Base-by-base conservation (phyloP, 2,329 filamentous ascomycete species). In the Coniochaeta sp. region DNA sequence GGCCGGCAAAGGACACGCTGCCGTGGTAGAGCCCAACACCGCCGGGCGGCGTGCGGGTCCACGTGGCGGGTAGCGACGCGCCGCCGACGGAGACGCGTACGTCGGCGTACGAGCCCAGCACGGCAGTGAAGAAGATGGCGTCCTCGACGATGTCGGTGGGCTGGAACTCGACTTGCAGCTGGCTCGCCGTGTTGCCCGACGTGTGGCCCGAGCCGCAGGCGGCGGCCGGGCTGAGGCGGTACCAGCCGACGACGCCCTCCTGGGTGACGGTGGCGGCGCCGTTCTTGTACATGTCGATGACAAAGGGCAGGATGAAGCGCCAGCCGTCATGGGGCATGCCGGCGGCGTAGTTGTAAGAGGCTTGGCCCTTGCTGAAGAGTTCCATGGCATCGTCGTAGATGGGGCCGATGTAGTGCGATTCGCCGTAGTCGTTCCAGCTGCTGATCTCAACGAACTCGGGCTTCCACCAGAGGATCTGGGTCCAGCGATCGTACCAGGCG, bases 401-500 rank as follows among this genome's bases (percentile, higher is more conserved):
- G 8, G 75, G 76, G 6, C 74, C 75, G 47, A 77, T 73, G 62
- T 80, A 78, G 60, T 81, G 77, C 19, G 74, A 77, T 62, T 56
- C 78, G 47, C 77, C 77, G 57, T 73, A 80, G 64, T 80, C 62
- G 62, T 64, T 64, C 63, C 61, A 65, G 38, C 71, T 73, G 42
- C 73, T 71, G 56, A 74, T 71, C 61, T 67, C 62, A 14, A 80
- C 70, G 44, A 76, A 79, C 17, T 75, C 71, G 16, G 77, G 75
- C 40, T 73, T 65, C 19, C 10, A 12, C n/a, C 38, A 62, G 42
- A 75, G 60, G 19, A 76, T 69, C 58, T 63, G 58, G 4, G 75
- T 68, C 81, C 81, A 84, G 22, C 81, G 77, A 7, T 79, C 71
- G 59, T 76, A 76, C 81, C 82, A 85, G 10, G 84, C 65, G 59